These are phyloP conservation scores for Plasmodium adleri DNA, from an alignment of 169 alveolate genomes.

Conservation along the genomic window DNA sequence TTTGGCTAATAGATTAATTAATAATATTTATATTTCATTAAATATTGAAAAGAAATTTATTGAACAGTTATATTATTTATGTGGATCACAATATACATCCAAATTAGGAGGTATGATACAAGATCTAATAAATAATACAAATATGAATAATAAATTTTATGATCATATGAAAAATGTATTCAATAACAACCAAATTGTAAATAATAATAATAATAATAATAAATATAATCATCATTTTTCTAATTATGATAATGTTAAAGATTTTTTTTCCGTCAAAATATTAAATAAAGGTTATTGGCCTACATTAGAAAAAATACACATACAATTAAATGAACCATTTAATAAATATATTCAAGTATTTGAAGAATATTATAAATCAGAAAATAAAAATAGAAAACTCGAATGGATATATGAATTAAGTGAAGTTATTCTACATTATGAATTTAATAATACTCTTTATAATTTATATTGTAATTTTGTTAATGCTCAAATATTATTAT, in stretches of 20 bases:
- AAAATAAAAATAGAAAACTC: slow-evolving; percentile 81
- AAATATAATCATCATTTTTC: background rate
- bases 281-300: slow-evolving; percentile 88
- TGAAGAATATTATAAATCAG: slow-evolving; percentile 80
- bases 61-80: slow-evolving; percentile 82
- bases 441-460: slow-evolving; percentile 10
- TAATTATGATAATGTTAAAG: background rate
- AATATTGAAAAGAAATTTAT: slow-evolving; percentile 82
- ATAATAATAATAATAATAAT: slow-evolving; percentile 8
- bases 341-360: slow-evolving; percentile 76
- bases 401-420: slow-evolving; percentile 87
- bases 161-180: slow-evolving; percentile 5
- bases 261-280: slow-evolving; percentile 82
- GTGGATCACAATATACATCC: slow-evolving; percentile 88
- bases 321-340: slow-evolving; percentile 77
- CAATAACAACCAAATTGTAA: slow-evolving; percentile 5
- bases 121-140: slow-evolving; percentile 81
- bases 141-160: slow-evolving; percentile 74
- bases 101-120: slow-evolving; percentile 89
- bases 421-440: slow-evolving; percentile 73
- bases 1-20: slow-evolving; percentile 70
- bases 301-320: slow-evolving; percentile 61
- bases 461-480: slow-evolving; percentile 80
- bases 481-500: slow-evolving; percentile 82
- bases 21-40: slow-evolving; percentile 56